Evolutionary conservation across 208 protist genomes (phyloP), one percentile per base, ranked within the genome.

Genomic region (Leishmania braziliensis): DNA sequence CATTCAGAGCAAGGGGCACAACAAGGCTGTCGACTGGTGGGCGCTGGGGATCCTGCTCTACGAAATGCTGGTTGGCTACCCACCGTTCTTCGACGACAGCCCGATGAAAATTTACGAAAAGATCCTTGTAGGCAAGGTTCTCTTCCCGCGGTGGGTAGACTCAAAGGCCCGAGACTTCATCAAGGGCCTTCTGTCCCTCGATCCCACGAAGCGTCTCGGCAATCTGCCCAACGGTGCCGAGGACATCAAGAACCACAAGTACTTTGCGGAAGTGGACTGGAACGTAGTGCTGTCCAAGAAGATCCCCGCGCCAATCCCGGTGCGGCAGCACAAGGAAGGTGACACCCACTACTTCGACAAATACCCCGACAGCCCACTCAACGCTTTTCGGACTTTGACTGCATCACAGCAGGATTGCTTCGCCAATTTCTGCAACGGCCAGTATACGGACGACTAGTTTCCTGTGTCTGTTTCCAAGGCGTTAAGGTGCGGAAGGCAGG

Each of bases 181-280:
- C 77, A 91, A 90, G 66, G 88, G 86, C 58, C 86, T 98, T 48
- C 86, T 98, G 23, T 84, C 88, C 20, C 80, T 96, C 70, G 95
- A 98, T 80, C 91, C 87, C 48, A 93, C 87, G 48, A 97, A 96
- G 80, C 92, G 96, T 10, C 88, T 98, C n/a, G 98, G 98, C 68
- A 94, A 77, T 36, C 83, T 98, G 46, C 93, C 97, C 73, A 86
- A 86, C 56, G 98, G 98, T 3, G 93, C 92, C 12, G 79, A 95
- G 54, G 98, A 99, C 83, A 94, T 99, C 76, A 99, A 99, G 88
- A 84, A 91, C 72, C 99, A 99, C 91, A 96, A 97, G 75, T 99
- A 98, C 90, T 99, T 99, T 87, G 87, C 80, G 60, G 93, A 93
- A 51, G 94, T 99, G 20, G 95, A 99, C 87, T 99, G 98, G 95